Base-by-base conservation (phyloP, 2,329 filamentous ascomycete species). In the Aureobasidium sp. region DNA sequence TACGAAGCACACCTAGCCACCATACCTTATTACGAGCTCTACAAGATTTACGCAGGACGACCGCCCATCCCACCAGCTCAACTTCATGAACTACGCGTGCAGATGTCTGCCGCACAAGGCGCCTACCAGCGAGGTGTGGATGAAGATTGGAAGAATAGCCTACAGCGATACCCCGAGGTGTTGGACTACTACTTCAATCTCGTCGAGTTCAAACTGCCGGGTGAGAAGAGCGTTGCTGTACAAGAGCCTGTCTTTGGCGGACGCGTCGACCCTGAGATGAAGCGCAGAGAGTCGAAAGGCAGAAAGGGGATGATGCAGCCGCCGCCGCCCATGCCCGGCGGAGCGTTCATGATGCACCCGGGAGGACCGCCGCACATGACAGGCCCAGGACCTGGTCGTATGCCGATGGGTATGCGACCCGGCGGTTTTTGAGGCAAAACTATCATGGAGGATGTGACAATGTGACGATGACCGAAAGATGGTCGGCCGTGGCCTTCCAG, bases 111-210 rank as follows among this genome's bases (percentile, higher is more conserved):
- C 7, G 88, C 87, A 27, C 83, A 90, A 69, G 79, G 80, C 17
- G 80, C 82, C 53, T 79, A 90, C 64, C 90, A 90, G 74, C 82
- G 84, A 55, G 88, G 87, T 64, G 88, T 91, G 68, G 88, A 91
- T 68, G 86, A 89, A 65, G 89, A 91, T 75, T 93, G 89, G 89
- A 83, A 87, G 68, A 80, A 83, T 34, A 87, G 86, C 52, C 88
- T 91, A 42, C 83, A 90, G 68, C 82, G 86, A 61, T 93, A 92
- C 68, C 89, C 89, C 5, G 87, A 91, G 71, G 86, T 92, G n/a
- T 78, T 93, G 61, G 87, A 91, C 73, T 91, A 92, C 74, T 92
- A 88, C 71, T 92, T 87, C 74, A 80, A 84, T 63, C 77, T 91
- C 41, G 86, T 91, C 39, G 83, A 86, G 61, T 72, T 91, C 63